Evolutionary conservation across 305 asterid species (phyloP).

Genomic region (Solanum hybrid): DNA sequence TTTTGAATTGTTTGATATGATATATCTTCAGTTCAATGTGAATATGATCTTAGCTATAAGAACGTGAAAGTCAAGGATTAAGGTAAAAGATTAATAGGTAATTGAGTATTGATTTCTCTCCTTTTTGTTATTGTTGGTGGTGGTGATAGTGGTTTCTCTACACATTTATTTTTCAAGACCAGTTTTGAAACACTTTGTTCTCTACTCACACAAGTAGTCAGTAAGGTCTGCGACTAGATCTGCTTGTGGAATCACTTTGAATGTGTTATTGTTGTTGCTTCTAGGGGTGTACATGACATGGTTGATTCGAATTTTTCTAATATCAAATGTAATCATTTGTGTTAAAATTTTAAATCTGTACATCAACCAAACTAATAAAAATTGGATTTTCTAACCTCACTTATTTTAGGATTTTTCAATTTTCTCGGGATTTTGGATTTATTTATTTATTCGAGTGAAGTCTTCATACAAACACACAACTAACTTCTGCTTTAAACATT

Average conservation of each 20-base stretch:
- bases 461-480: not conserved
- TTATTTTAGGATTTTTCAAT: too few species aligned
- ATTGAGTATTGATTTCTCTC: not conserved
- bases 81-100: not conserved
- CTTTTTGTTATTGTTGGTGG: not conserved
- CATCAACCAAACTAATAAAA: not conserved
- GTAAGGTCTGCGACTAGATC: too few species aligned
- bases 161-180: not conserved
- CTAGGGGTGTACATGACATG: not conserved
- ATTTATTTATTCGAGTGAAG: not conserved
- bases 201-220: not conserved
- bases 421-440: not conserved
- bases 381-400: not conserved
- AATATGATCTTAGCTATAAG: not conserved
- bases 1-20: not conserved
- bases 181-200: not conserved
- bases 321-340: not conserved
- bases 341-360: not conserved
- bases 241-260: not conserved
- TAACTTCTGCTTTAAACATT: not conserved
- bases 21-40: not conserved
- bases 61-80: not conserved
- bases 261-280: not conserved
- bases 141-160: not conserved
- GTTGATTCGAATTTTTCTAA: too few species aligned